A percentile compares a stretch with the other conserved stretches of the same genome.
Conservation (phyloP, 768 basidiomycete genomes). For the Macrolepiota dolichaula region DNA sequence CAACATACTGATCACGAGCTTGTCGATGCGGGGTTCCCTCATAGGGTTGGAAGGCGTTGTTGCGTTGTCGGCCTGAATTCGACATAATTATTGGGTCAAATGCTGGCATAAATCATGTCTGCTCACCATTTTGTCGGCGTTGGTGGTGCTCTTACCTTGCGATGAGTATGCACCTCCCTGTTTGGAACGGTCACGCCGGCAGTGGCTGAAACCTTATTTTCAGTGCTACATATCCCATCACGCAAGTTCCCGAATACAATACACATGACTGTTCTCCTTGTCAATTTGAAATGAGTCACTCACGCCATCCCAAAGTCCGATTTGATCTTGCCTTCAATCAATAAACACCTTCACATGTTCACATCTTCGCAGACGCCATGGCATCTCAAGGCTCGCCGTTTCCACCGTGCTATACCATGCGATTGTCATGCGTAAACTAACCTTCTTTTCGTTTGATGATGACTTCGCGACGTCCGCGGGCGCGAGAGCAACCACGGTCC, state of each 20-base stretch:
- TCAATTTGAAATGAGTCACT: neutral
- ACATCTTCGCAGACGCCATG: neutral
- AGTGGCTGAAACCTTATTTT: slow-evolving; percentile 43
- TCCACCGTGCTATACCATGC: neutral
- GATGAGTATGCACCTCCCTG: slow-evolving; percentile 19
- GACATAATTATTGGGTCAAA: neutral
- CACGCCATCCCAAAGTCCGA: neutral
- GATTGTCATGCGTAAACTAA: neutral
- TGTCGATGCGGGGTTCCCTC: slow-evolving; percentile 96
- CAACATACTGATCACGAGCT: slow-evolving; percentile 97
- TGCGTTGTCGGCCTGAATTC: slow-evolving; percentile 72
- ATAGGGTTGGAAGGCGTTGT: slow-evolving; percentile 88
- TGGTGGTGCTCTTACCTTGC: slow-evolving; percentile 34
- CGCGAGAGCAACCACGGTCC: neutral
- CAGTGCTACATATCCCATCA: slow-evolving; percentile 26
- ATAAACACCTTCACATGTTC: neutral
- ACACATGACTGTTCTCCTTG: neutral
- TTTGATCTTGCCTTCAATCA: neutral
- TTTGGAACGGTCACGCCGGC: slow-evolving; percentile 20
- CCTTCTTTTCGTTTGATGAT: neutral
- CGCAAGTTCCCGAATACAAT: slow-evolving; percentile 23
- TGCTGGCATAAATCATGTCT: neutral
- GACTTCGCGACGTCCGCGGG: neutral
- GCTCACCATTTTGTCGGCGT: slow-evolving; percentile 41
- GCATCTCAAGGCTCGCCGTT: neutral